phyloP scores from a whole-genome alignment of 345 rosid genomes.

The Crucihimalaya himalaica region DNA sequence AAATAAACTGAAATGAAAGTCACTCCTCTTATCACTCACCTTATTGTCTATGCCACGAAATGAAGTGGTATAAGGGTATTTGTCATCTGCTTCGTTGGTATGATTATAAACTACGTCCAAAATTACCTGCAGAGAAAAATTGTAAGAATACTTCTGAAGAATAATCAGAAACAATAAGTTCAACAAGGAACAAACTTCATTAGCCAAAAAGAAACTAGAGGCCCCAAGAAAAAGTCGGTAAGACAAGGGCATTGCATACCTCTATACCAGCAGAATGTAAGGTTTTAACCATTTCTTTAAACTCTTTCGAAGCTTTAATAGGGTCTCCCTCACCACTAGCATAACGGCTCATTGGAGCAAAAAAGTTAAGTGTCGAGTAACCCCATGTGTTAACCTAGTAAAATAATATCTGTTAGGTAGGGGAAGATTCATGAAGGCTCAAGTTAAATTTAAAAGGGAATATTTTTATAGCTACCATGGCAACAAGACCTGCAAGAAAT shows the following conservation, averaged over 20 bases:
- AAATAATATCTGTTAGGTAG: conserved; percentile 14
- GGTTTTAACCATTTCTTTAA: conserved; percentile 94
- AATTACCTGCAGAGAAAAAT: conserved; percentile 58
- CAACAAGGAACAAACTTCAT: background rate
- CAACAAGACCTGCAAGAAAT: background rate
- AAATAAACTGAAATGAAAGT: background rate
- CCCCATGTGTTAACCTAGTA: conserved; percentile 94
- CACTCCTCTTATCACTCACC: conserved; percentile 43
- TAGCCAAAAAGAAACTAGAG: background rate
- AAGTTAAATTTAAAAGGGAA: background rate
- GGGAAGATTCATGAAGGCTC: background rate
- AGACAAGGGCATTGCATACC: conserved; percentile 46
- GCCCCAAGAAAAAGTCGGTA: background rate
- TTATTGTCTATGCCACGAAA: conserved; percentile 97
- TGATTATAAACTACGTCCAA: conserved; percentile 97
- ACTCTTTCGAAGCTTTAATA: conserved; percentile 71
- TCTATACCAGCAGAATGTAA: conserved; percentile 91
- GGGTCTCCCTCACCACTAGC: conserved; percentile 89
- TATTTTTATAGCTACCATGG: background rate
- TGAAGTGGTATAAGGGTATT: conserved; percentile 79
- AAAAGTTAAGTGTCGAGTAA: conserved; percentile 94
- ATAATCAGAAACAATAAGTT: conserved; percentile 8
- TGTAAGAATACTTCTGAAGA: conserved; percentile 7
- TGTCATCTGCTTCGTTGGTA: conserved; percentile 91
- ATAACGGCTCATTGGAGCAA: conserved; percentile 95